A percentile compares a stretch with the other conserved stretches of the same genome.
Evolutionary conservation across 2,329 filamentous ascomycete genomes (phyloP).

Genomic region (Xylariomycetidae sp.): DNA sequence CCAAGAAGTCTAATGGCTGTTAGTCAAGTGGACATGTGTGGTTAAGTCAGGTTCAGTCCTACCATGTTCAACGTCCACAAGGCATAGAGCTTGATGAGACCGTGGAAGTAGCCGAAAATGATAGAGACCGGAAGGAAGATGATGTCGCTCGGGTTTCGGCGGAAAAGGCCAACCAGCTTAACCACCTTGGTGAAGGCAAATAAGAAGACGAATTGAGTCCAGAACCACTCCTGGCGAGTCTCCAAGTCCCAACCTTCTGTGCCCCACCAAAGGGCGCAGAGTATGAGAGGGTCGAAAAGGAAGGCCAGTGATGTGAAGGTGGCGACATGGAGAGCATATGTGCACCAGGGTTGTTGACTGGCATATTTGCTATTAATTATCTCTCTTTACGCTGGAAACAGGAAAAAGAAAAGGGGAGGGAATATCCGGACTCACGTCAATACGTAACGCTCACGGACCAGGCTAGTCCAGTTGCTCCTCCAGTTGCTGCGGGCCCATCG

Average conservation of each 20-base stretch:
- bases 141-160: conserved; percentile 77
- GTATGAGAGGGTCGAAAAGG: conserved; percentile 67
- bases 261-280: conserved; percentile 65
- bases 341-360: conserved; percentile 89
- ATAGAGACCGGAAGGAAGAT: conserved; percentile 79
- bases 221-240: conserved; percentile 51
- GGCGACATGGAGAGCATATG: conserved; percentile 87
- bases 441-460: conserved; percentile 77
- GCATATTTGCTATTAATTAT: no score
- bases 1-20: conserved; percentile 65
- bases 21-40: no score
- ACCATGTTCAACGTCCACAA: conserved; percentile 79
- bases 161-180: conserved; percentile 83
- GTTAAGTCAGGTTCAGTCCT: conserved; percentile 23
- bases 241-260: conserved; percentile 56
- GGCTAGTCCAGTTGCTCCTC: conserved; percentile 91
- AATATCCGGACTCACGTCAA: conserved; percentile 65
- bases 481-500: conserved; percentile 97
- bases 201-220: conserved; percentile 67
- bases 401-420: conserved; percentile 7
- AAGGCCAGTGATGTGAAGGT: conserved; percentile 89
- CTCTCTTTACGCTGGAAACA: no score
- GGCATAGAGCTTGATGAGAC: conserved; percentile 86
- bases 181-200: conserved; percentile 81
- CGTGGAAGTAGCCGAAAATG: conserved; percentile 88